Evolutionary conservation across 495 filamentous ascomycete species (phyloP).

Genomic region (Hypoxylon crocopeplum): DNA sequence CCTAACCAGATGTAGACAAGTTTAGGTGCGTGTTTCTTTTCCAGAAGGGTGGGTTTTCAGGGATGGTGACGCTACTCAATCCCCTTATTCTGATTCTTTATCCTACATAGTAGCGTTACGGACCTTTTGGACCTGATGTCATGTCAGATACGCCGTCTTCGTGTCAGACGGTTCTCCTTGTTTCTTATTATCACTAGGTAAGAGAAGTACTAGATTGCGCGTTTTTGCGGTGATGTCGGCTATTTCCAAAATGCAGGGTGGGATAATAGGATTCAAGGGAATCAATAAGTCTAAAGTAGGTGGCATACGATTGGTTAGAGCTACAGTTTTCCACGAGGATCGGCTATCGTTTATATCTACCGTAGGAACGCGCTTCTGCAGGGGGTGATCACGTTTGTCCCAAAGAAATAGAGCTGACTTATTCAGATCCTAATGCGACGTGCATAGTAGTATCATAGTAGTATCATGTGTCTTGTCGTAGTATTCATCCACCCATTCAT

Average conservation of each 20-base stretch:
- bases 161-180: too few relatives aligned
- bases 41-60: conserved; percentile 3
- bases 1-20: conserved; percentile 15
- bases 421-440: conserved; percentile 25
- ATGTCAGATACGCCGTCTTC: neutral
- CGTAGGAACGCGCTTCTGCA: conserved; percentile 16
- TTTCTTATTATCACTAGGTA: neutral
- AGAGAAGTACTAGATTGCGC: neutral
- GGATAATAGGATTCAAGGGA: conserved; percentile 23
- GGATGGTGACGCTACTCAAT: conserved; percentile 36
- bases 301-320: conserved; percentile 3
- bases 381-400: conserved; percentile 4
- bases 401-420: conserved; percentile 6
- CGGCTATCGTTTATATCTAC: conserved; percentile 20
- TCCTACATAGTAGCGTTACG: neutral
- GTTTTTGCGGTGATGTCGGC: conserved; percentile 1
- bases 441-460: neutral
- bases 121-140: conserved; percentile 14
- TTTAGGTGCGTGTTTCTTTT: neutral
- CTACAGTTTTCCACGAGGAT: too few relatives aligned
- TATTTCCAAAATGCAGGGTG: conserved; percentile 2
- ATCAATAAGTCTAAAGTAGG: conserved; percentile 10
- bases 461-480: conserved; percentile 11
- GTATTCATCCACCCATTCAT: conserved; percentile 5
- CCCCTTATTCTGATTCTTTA: conserved; percentile 17